Base-by-base conservation (phyloP, 495 filamentous ascomycete genomes). In the Cenococcum geophilum region DNA sequence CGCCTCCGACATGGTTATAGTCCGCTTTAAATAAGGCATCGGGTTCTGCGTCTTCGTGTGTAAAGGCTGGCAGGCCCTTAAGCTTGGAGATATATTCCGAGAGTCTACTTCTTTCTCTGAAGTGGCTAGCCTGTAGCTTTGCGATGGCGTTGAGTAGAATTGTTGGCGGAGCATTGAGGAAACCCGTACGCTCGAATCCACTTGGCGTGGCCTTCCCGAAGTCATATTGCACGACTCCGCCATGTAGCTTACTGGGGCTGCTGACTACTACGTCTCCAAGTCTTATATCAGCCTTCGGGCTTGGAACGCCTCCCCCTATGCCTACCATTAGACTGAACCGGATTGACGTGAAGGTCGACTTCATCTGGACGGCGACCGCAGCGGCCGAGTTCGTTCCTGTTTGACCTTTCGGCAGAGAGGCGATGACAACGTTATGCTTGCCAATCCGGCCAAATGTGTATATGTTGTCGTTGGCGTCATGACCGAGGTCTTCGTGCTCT, bases 241-340 rank as follows among this genome's bases (percentile, higher is more conserved):
- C 62, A 51, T 70, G 62, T 11, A 36, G 42, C 23, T 60, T 59
- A 34, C n/a, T 45, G 1, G 70, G 72, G 42, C 73, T 64, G 43
- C 74, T 74, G 34, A 76, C 68, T 0, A 76, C 73, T 1, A 77
- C 60, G n/a, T n/a, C n/a, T n/a, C n/a, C n/a, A n/a, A n/a, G n/a
- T n/a, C n/a, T n/a, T n/a, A n/a, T n/a, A n/a, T 53, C 32, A 12
- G 58, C 65, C 23, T 42, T 61, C 34, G 25, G 43, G 20, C 50
- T 57, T 22, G 74, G 74, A 1, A 72, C 69, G 0, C 72, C 73
- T 0, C 71, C 73, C 0, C 73, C 73, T 37, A 77, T 42, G 37
- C 37, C 37, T 9, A 42, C 37, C 37, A 42, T 42, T n/a, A 42
- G n/a, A n/a, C 9, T n/a, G n/a, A 42, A 42, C n/a, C 37, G 37